phyloP scores from a whole-genome alignment of 306 rosid species.

The Hippophae tibetana region DNA sequence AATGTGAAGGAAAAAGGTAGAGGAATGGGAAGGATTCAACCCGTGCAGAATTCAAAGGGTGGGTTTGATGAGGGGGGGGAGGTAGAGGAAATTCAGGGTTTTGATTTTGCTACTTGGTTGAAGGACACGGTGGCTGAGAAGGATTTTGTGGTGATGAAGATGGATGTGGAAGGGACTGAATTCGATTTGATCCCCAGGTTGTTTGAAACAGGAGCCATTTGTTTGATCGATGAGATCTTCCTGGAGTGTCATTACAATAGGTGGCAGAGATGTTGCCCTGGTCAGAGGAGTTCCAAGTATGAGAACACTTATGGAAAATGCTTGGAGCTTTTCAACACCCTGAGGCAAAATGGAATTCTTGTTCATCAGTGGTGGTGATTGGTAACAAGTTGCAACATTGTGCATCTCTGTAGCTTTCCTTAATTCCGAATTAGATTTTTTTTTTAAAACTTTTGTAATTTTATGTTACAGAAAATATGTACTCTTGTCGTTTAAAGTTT shows the following conservation, averaged over 20 bases:
- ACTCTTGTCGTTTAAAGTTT: no score
- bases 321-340: slow-evolving; percentile 62
- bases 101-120: slow-evolving; percentile 81
- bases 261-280: slow-evolving; percentile 98
- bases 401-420: slow-evolving; percentile 20
- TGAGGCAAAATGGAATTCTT: slow-evolving; percentile 83
- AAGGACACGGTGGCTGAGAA: slow-evolving; percentile 53
- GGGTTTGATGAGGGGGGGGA: slow-evolving; percentile 42
- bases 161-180: slow-evolving; percentile 97
- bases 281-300: slow-evolving; percentile 79
- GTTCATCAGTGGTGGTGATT: slow-evolving; percentile 95
- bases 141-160: slow-evolving; percentile 95
- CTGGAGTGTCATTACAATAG: slow-evolving; percentile 94
- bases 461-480: neutral
- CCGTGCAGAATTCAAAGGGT: slow-evolving; percentile 23
- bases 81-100: slow-evolving; percentile 75
- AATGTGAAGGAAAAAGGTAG: slow-evolving; percentile 53
- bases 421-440: slow-evolving; percentile 7
- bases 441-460: slow-evolving; percentile 12
- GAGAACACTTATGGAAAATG: slow-evolving; percentile 78
- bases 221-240: slow-evolving; percentile 84
- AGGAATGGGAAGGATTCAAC: slow-evolving; percentile 97
- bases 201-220: slow-evolving; percentile 80
- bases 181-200: slow-evolving; percentile 78
- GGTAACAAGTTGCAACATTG: slow-evolving; percentile 17